These are phyloP conservation scores for Daldinia concentrica DNA, from an alignment of 495 filamentous ascomycete genomes.

Conservation along the genomic window DNA sequence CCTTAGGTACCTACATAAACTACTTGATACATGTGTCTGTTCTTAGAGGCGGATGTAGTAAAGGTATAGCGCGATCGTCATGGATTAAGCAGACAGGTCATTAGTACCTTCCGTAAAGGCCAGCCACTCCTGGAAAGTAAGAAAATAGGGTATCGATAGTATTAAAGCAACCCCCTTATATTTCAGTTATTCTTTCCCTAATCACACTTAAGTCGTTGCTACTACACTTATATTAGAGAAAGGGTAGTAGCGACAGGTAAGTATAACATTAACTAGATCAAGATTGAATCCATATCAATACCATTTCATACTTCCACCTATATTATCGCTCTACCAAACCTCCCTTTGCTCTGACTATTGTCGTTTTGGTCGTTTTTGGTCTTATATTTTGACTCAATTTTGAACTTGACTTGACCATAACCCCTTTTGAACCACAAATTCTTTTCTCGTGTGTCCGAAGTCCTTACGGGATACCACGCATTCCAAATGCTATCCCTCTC, in stretches of 20 bases:
- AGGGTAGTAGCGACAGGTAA: not conserved
- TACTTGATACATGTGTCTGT: too few species aligned
- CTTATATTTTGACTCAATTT: conserved; percentile 45
- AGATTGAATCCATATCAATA: not conserved
- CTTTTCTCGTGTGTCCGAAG: not conserved
- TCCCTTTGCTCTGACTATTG: conserved; percentile 12
- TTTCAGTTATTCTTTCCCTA: not conserved
- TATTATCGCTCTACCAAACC: conserved; percentile 19
- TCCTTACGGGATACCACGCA: not conserved
- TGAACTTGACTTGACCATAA: conserved; percentile 24
- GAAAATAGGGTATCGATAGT: not conserved
- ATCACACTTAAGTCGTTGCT: not conserved
- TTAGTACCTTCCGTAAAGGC: not conserved
- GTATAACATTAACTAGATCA: not conserved
- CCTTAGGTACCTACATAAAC: too few species aligned
- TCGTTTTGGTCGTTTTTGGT: conserved; percentile 49
- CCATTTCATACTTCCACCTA: not conserved
- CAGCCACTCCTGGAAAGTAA: not conserved
- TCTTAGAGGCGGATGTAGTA: not conserved
- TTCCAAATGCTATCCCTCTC: conserved; percentile 29
- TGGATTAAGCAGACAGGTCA: not conserved
- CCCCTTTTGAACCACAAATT: conserved; percentile 18
- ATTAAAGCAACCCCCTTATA: not conserved
- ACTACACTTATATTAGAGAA: not conserved
- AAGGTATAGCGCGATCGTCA: not conserved